Base-by-base conservation (phyloP, 345 rosid genomes). In the Heritiera littoralis region DNA sequence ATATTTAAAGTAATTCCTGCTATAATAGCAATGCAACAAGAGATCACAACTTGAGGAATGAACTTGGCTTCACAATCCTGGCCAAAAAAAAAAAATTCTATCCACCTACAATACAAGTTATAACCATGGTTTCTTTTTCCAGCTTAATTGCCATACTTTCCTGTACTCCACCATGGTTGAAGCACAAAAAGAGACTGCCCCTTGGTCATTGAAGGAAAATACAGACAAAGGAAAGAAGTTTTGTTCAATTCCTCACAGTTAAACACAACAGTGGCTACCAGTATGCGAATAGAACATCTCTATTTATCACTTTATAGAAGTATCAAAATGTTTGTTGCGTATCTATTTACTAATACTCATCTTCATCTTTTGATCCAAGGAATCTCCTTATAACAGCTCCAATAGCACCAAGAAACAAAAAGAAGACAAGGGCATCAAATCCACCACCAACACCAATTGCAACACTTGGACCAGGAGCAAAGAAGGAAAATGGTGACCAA, bases 401-500 rank as follows among this genome's bases (percentile, higher is more conserved):
- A 46, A 82, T 89, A 12, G 96, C 97, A 78, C 99, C 99, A 15
- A 92, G 81, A 81, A 93, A 84, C 87, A 95, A 6, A 83, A 95
- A 95, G 63, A 95, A 82, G 58, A 79, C 80, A 6, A 92, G 35
- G 64, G 78, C 66, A 18, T 95, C 99, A 12, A 93, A 91, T 20
- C 99, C 99, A 66, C 97, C 98, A 32, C 99, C 98, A 20, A 81
- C 60, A 48, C 98, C 97, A 15, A 95, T 65, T 9, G 96, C 99
- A 38, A 92, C 87, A 54, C 89, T 81, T 17, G 99, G 97, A 76
- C 97, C 94, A 5, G 97, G 98, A 45, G 92, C 87, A 66, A 92
- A 95, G 87, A 87, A 93, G 12, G 98, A 92, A 82, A 95, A 93
- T 0, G 99, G 99, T 5, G 99, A 95, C 98, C 98, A 93, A 28